Percentiles rank a stretch among this genome's conserved stretches.
These are phyloP conservation scores for Kurtzmaniella fragi DNA, from an alignment of 805 yeast species.

Conservation along the genomic window DNA sequence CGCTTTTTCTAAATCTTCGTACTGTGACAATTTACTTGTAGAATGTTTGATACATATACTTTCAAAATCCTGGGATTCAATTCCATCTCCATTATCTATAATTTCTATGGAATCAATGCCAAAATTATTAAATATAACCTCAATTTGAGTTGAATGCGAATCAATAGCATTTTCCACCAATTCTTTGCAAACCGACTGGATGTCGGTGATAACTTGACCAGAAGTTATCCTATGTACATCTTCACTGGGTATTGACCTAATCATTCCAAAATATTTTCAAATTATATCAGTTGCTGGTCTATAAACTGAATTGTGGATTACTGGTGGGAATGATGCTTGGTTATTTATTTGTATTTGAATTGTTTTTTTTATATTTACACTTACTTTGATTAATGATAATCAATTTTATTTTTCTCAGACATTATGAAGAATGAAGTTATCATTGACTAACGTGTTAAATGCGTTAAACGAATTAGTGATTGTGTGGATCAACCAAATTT, in stretches of 20 bases:
- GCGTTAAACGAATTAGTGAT: constrained; percentile 45
- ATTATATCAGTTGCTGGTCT: too few relatives aligned
- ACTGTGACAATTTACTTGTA: constrained; percentile 59
- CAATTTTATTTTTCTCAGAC: neutral
- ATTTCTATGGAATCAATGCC: constrained; percentile 72
- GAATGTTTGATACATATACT: constrained; percentile 55
- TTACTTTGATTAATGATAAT: too few relatives aligned
- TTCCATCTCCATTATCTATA: constrained; percentile 66
- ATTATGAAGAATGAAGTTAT: constrained; percentile 6
- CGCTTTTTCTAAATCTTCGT: constrained; percentile 44
- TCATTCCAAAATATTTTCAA: neutral
- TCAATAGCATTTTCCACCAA: constrained; percentile 84
- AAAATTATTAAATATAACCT: constrained; percentile 60
- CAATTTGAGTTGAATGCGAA: constrained; percentile 65
- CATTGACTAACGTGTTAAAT: constrained; percentile 24
- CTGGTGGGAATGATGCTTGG: too few relatives aligned
- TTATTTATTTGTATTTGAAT: too few relatives aligned
- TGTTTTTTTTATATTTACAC: too few relatives aligned
- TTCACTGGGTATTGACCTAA: constrained; percentile 1
- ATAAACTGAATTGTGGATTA: too few relatives aligned
- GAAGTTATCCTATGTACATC: constrained; percentile 81
- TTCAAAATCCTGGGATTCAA: constrained; percentile 46
- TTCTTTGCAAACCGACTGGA: constrained; percentile 77
- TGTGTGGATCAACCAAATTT: constrained; percentile 49
- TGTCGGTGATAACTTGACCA: constrained; percentile 86